These are phyloP conservation scores for Aspergillus ochraceoroseus DNA, from an alignment of 2,329 filamentous ascomycete species.

Conservation along the genomic window DNA sequence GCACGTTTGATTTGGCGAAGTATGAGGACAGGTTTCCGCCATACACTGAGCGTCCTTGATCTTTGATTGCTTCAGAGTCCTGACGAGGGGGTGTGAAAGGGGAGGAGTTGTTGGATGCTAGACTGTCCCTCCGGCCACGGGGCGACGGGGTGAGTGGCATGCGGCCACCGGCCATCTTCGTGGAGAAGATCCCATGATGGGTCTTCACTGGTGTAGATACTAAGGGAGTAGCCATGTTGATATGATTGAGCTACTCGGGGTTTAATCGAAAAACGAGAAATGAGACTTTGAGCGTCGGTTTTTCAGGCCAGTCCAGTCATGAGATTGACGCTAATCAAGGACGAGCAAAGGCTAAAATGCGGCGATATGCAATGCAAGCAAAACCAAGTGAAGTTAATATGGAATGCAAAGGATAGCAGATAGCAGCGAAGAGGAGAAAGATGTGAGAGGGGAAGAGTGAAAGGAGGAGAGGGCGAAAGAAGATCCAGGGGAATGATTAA, in stretches of 20 bases:
- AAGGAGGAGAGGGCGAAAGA: slow-evolving; percentile 20
- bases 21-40: slow-evolving; percentile 73
- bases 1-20: slow-evolving; percentile 64
- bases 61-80: slow-evolving; percentile 52
- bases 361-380: slow-evolving; percentile 24
- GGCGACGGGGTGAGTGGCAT: slow-evolving; percentile 94
- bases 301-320: slow-evolving; percentile 10
- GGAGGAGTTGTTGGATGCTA: slow-evolving; percentile 57
- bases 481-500: slow-evolving; percentile 34
- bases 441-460: slow-evolving; percentile 14
- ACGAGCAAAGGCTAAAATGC: slow-evolving; percentile 16
- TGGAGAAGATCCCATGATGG: slow-evolving; percentile 86
- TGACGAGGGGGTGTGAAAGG: slow-evolving; percentile 69
- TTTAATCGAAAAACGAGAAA: slow-evolving; percentile 5
- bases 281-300: slow-evolving; percentile 25
- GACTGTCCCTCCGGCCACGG: slow-evolving; percentile 53
- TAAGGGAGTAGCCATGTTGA: slow-evolving; percentile 72
- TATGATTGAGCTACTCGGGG: slow-evolving; percentile 7
- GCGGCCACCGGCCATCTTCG: slow-evolving; percentile 87
- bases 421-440: slow-evolving; percentile 17
- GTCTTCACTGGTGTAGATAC: slow-evolving; percentile 92
- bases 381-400: slow-evolving; percentile 24
- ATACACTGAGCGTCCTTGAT: slow-evolving; percentile 65
- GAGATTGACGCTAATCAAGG: slow-evolving; percentile 12
- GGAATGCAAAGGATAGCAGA: slow-evolving; percentile 31